phyloP scores from a whole-genome alignment of 257 asterid species.

The Lavandula angustifolia region DNA sequence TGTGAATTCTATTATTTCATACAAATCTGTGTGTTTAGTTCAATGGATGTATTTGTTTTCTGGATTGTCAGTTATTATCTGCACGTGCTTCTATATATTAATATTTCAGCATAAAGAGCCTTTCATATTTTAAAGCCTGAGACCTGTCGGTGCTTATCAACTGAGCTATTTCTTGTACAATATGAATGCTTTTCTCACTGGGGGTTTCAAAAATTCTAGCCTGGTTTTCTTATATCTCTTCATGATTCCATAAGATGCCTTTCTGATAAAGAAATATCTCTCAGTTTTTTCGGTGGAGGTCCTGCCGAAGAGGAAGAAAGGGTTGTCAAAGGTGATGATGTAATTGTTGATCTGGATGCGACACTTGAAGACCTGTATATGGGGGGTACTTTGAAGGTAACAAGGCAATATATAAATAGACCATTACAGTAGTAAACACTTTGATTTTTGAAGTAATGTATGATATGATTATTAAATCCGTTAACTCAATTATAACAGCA shows the following conservation, averaged over 20 bases:
- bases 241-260: conserved; percentile 12
- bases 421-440: not conserved
- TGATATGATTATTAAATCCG: not conserved
- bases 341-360: conserved; percentile 86
- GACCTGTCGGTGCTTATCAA: not conserved
- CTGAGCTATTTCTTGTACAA: not conserved
- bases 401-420: not conserved
- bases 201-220: not conserved
- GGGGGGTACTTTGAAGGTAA: conserved; percentile 96
- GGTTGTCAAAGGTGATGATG: conserved; percentile 90
- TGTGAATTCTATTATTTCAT: not conserved
- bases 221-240: conserved; percentile 11
- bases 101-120: not conserved
- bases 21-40: not conserved
- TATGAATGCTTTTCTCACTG: conserved; percentile 3
- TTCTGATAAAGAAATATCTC: conserved; percentile 31
- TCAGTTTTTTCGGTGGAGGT: conserved; percentile 93
- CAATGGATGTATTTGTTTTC: not conserved
- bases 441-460: conserved; percentile 5
- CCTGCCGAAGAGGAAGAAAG: conserved; percentile 91
- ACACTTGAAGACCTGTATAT: conserved; percentile 89
- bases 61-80: not conserved
- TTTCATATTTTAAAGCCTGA: not conserved
- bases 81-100: not conserved
- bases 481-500: not conserved